Base-by-base conservation (phyloP, 495 filamentous ascomycete genomes). In the Evansstolkia leycettana region DNA sequence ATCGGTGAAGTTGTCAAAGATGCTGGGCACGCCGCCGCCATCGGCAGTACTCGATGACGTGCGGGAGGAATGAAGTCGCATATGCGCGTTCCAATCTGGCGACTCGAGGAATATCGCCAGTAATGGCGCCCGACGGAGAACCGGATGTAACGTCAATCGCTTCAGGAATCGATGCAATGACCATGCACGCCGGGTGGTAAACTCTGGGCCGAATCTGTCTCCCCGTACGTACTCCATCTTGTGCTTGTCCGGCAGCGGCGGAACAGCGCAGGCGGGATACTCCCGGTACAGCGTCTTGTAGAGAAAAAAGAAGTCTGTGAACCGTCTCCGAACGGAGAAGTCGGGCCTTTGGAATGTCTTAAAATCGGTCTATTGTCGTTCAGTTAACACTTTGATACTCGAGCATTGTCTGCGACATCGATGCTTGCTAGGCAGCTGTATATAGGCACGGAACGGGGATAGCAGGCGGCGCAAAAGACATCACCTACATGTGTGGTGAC, bases 211-310 rank as follows among this genome's bases (percentile, higher is more conserved):
- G 57, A 98, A 98, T 27, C 90, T 78, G 59, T 96, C 88, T 35
- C 92, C 92, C 34, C 86, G 81, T 24, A 95, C 92, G 48, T 95
- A 94, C 49, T 90, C 84, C 83, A 98, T 90, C 54, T 93, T 93
- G 69, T 96, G 88, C 62, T 98, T 98, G 57, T 96, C 90, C 30
- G 90, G 90, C 39, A 96, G 67, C 31, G 90, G 90, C 26, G 90
- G 90, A 9, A 98, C 87, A 28, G 90, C 92, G 62, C 77, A 85
- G 52, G 80, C 81, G 20, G 86, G 85, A 49, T 86, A 96, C 50
- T 95, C 84, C 45, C 76, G 75, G 36, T 67, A 77, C 27, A 98
- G 75, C 18, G 76, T 76, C 57, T 94, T 96, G 69, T 83, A 94
- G 37, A 98, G 77, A 52, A 94, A 98, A 41, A 92, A 81, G 54